Percentiles rank a stretch among this genome's conserved stretches.
Conservation (phyloP, 495 filamentous ascomycete species). For the Patellaria atrata region DNA sequence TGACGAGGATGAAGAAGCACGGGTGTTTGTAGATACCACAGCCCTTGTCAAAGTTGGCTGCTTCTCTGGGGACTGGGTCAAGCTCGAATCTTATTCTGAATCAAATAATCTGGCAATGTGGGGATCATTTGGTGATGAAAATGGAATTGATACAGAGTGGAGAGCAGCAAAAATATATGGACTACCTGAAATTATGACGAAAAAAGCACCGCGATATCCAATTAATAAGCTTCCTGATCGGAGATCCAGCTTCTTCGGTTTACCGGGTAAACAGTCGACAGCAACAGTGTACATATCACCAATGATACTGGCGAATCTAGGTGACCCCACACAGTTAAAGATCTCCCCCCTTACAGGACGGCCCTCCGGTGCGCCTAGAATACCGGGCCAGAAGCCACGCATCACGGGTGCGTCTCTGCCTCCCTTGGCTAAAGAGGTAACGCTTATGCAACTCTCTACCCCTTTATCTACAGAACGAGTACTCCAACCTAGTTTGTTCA, state of each 20-base stretch:
- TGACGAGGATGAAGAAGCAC: conserved; percentile 77
- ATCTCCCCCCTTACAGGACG: conserved; percentile 18
- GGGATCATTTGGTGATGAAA: conserved; percentile 37
- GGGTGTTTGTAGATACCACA: conserved; percentile 76
- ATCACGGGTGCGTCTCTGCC: conserved; percentile 41
- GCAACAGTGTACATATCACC: conserved; percentile 69
- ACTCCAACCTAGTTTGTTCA: conserved; percentile 69
- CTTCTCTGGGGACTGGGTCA: conserved; percentile 97
- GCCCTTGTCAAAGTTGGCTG: conserved; percentile 78
- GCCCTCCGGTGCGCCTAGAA: conserved; percentile 7
- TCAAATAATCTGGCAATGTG: conserved; percentile 31
- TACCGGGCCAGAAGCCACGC: conserved; percentile 13
- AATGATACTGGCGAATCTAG: conserved; percentile 70
- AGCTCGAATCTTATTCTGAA: conserved; percentile 57
- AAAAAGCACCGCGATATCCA: conserved; percentile 37
- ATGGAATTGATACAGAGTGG: conserved; percentile 43
- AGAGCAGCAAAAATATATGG: conserved; percentile 77
- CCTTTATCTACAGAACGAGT: conserved; percentile 72
- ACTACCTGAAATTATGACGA: conserved; percentile 47
- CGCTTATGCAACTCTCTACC: conserved; percentile 76
- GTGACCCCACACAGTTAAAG: conserved; percentile 52
- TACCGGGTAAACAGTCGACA: conserved; percentile 24
- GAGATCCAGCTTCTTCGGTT: conserved; percentile 39
- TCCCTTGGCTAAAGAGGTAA: conserved; percentile 80
- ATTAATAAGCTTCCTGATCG: conserved; percentile 34